Evolutionary conservation across 371 early-diverging fungal genomes (phyloP), one percentile per base, ranked within the genome.

Genomic region (Mucor velutinosus): DNA sequence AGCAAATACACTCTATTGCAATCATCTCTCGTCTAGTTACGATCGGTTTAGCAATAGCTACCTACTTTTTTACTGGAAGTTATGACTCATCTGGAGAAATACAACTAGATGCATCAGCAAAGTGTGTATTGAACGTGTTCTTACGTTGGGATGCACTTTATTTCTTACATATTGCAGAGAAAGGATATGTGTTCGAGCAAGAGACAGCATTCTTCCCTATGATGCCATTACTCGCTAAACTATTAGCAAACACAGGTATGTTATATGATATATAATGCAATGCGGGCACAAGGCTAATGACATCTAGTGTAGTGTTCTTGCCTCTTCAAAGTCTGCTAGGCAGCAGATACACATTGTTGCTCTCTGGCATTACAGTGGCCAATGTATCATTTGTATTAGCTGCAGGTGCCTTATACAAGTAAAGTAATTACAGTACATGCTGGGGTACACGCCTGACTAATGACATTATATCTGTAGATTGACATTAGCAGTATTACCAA

Each of bases 101-200:
- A 21, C 66, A 68, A 29, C 62, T 77, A 0, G 62, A 57, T 1
- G 33, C 71, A 23, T 12, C 64, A 5, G 53, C 64, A 11, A 37
- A 29, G 0, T 29, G 60, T 51, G 2, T 57, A 7, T 69, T 83
- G 14, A 74, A 59, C 58, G 84, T 86, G 4, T 92, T 94, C 69
- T 75, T 95, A 12, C 86, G 96, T 29, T 98, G 97, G 97, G 99
- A 98, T 71, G 89, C 95, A 4, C 79, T 97, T 60, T 96, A 96
- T 75, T 97, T 97, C 78, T 67, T 89, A 32, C 85, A 90, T 62
- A 93, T 96, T 67, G 89, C 95, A 10, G 86, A 90, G 69, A 62
- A 88, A 14, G 95, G 95, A 11, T 97, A 97, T 73, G 71, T 86
- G 0, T 93, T 87, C 74, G 99, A 98, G 71, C 94, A 97, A 71